Evolutionary conservation across 306 rosid genomes (phyloP).

Genomic region (Lathyrus oleraceus): DNA sequence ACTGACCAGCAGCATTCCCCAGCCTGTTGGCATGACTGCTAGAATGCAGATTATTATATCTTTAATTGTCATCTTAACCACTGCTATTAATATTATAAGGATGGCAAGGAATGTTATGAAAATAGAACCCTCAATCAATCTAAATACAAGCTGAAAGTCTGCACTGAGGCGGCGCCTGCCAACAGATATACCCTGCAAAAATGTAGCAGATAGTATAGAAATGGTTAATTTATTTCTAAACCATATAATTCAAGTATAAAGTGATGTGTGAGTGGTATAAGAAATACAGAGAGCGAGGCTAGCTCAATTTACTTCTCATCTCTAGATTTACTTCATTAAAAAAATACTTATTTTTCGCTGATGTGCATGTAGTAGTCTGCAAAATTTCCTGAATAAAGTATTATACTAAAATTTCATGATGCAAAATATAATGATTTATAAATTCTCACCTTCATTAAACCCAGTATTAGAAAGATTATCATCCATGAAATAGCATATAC

Average conservation of each 20-base stretch:
- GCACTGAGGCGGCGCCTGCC: conserved; percentile 90
- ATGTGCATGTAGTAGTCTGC: background rate
- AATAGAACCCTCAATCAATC: conserved; percentile 67
- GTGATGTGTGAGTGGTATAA: background rate
- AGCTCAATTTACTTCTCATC: background rate
- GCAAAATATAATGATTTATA: conserved; percentile 21
- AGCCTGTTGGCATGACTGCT: conserved; percentile 93
- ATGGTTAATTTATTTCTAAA: conserved; percentile 11
- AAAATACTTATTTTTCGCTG: too few species aligned
- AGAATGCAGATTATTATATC: conserved; percentile 77
- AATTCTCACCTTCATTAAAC: conserved; percentile 71
- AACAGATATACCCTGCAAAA: conserved; percentile 65
- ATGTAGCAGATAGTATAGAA: conserved; percentile 5
- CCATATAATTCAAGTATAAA: background rate
- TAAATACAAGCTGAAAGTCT: conserved; percentile 76
- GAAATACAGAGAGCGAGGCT: background rate
- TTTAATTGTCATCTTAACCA: conserved; percentile 60
- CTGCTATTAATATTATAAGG: conserved; percentile 63
- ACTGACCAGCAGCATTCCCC: conserved; percentile 93
- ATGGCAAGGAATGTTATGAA: conserved; percentile 57
- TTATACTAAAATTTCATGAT: background rate
- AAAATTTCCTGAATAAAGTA: conserved; percentile 24
- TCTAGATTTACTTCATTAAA: background rate
- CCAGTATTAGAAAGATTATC: conserved; percentile 67
- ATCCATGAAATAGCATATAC: conserved; percentile 86